Base-by-base conservation (phyloP, 495 filamentous ascomycete genomes). In the Penicillium arizonense region DNA sequence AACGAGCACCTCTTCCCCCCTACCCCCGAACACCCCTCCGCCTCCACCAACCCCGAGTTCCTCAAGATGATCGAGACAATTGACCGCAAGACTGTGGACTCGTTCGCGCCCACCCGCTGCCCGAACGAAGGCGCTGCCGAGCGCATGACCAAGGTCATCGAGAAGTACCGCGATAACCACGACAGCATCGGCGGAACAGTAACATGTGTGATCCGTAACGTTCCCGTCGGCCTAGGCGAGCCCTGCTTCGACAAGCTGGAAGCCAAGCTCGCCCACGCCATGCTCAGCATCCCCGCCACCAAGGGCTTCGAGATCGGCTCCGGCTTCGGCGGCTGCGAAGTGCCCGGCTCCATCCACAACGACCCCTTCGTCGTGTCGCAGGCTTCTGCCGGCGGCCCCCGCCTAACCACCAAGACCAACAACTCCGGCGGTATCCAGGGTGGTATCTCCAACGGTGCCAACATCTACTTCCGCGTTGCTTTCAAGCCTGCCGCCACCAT, bases 401-500 rank as follows among this genome's bases (percentile, higher is more conserved):
- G 76, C 20, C 80, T 98, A 34, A 91, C 85, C 16, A 97, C 95
- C 35, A 88, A 86, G 72, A 97, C 95, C 32, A 98, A 98, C 77
- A 94, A 96, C 78, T 94, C 88, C 3, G 95, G 94, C 20, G 94
- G 94, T 58, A 89, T 98, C 59, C 94, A 98, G 74, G 94, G 94
- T 36, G 94, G 94, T 52, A 98, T 98, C 69, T 88, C 87, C 45
- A 98, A 98, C 70, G 94, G 95, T 44, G 89, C 90, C 18, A 87
- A 84, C 26, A 90, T 98, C 73, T 97, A 93, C 79, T 97, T 98
- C 83, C 86, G 87, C 40, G 84, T 97, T 23, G 94, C 82, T 12
- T 98, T 98, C 84, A 98, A 98, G 76, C 88, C 93, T 2, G 84
- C 94, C 7, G 94, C 94, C 8, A 98, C 94, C 8, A 98, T 98